phyloP scores from a whole-genome alignment of 768 basidiomycete species.

The Boletus patriciae region DNA sequence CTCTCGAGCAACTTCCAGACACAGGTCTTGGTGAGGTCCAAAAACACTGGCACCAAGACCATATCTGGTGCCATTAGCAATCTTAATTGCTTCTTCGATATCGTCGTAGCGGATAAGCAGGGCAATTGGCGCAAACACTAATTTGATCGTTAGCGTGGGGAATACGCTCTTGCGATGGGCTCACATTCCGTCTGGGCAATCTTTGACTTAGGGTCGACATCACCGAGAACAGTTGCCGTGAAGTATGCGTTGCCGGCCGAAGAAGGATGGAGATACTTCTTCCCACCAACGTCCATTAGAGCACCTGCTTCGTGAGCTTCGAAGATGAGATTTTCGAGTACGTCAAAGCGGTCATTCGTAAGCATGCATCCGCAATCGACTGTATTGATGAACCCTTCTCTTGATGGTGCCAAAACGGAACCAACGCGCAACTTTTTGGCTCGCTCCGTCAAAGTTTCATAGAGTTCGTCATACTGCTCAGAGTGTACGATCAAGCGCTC shows the following conservation, averaged over 20 bases:
- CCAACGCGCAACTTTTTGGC: constrained; percentile 72
- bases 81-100: constrained; percentile 80
- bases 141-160: constrained; percentile 11
- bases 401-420: constrained; percentile 63
- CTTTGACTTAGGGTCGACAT: constrained; percentile 66
- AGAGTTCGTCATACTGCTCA: constrained; percentile 74
- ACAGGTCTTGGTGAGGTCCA: constrained; percentile 78
- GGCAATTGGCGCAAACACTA: constrained; percentile 93
- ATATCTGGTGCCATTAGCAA: constrained; percentile 86
- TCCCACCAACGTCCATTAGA: constrained; percentile 60
- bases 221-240: constrained; percentile 80
- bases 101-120: constrained; percentile 81
- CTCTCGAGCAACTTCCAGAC: constrained; percentile 73
- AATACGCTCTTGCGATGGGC: not conserved
- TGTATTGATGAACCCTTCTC: constrained; percentile 67
- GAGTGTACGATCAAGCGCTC: constrained; percentile 88
- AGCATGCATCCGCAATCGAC: constrained; percentile 93
- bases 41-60: constrained; percentile 95
- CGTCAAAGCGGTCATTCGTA: constrained; percentile 63
- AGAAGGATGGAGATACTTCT: constrained; percentile 61
- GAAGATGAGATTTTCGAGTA: constrained; percentile 65
- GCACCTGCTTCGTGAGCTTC: constrained; percentile 73
- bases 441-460: constrained; percentile 61
- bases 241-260: constrained; percentile 80
- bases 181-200: constrained; percentile 80